Conservation (phyloP, 1,139 yeast genomes). For the Petasospora fabianii region DNA sequence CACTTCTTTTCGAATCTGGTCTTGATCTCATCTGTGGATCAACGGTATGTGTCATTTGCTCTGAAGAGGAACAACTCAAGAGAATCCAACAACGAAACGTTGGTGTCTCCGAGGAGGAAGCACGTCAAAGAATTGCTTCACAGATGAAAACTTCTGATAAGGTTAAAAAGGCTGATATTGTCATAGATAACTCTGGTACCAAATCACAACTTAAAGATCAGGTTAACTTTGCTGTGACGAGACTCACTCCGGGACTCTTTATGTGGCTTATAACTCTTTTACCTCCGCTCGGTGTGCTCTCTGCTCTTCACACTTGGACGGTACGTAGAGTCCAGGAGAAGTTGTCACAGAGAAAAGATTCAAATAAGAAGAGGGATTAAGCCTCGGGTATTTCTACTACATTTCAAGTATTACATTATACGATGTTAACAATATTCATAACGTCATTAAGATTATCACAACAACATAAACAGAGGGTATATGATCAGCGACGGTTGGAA, state of each 20-base stretch:
- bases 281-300: slow-evolving; percentile 59
- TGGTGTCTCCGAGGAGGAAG: slow-evolving; percentile 62
- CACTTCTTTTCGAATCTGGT: slow-evolving; percentile 78
- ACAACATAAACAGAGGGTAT: no score
- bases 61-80: slow-evolving; percentile 51
- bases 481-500: no score
- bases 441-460: no score
- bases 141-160: slow-evolving; percentile 71
- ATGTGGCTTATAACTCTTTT: slow-evolving; percentile 40
- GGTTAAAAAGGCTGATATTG: slow-evolving; percentile 56
- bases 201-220: slow-evolving; percentile 45
- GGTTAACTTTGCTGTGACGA: slow-evolving; percentile 44
- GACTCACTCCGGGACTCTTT: slow-evolving; percentile 43
- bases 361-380: background rate
- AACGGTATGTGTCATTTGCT: slow-evolving; percentile 66
- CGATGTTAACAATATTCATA: no score
- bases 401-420: no score
- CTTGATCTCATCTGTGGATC: slow-evolving; percentile 70
- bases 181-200: slow-evolving; percentile 60
- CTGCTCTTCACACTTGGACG: slow-evolving; percentile 39
- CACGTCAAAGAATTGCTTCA: slow-evolving; percentile 64
- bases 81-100: slow-evolving; percentile 67
- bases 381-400: no score
- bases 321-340: slow-evolving; percentile 11
- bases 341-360: background rate